Evolutionary conservation across 83 land plant species (phyloP).

Genomic region (Picea abies): DNA sequence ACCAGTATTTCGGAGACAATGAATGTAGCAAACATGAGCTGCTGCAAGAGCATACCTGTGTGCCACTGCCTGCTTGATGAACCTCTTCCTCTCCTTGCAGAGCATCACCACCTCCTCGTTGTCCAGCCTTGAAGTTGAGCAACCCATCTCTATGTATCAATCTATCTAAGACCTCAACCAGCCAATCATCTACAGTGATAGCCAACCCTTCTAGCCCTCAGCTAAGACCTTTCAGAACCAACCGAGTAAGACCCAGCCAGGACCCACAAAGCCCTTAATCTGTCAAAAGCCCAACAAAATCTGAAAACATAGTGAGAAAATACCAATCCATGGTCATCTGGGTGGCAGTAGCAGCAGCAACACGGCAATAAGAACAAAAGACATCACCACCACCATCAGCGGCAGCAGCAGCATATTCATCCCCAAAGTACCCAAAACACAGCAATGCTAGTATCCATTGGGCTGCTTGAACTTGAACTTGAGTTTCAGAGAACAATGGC

Average conservation of each 20-base stretch:
- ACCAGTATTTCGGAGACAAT: slow-evolving; percentile 57
- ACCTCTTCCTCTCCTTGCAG: slow-evolving; percentile 67
- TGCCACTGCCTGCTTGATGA: slow-evolving; percentile 69
- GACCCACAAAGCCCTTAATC: slow-evolving; percentile 6
- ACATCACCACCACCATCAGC: slow-evolving; percentile 1
- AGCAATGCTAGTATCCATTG: not conserved
- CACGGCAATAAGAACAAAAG: too few species aligned
- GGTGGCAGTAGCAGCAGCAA: not conserved
- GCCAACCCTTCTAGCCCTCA: not conserved
- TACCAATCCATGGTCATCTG: slow-evolving; percentile 1
- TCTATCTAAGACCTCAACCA: not conserved
- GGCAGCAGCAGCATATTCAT: not conserved
- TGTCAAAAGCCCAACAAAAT: slow-evolving; percentile 1
- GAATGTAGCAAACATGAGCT: slow-evolving; percentile 69
- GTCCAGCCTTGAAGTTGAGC: slow-evolving; percentile 58
- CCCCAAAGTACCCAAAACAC: not conserved
- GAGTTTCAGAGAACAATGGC: not conserved
- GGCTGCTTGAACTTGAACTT: not conserved
- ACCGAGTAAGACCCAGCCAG: not conserved
- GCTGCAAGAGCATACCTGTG: slow-evolving; percentile 69
- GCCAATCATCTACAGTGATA: slow-evolving; percentile 2
- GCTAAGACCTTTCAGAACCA: not conserved
- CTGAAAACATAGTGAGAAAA: slow-evolving; percentile 5
- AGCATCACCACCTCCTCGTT: slow-evolving; percentile 67
- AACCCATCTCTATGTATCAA: slow-evolving; percentile 50